These are phyloP conservation scores for Globisporangium cederbergense DNA, from an alignment of 352 stramenopile genomes.

Conservation along the genomic window DNA sequence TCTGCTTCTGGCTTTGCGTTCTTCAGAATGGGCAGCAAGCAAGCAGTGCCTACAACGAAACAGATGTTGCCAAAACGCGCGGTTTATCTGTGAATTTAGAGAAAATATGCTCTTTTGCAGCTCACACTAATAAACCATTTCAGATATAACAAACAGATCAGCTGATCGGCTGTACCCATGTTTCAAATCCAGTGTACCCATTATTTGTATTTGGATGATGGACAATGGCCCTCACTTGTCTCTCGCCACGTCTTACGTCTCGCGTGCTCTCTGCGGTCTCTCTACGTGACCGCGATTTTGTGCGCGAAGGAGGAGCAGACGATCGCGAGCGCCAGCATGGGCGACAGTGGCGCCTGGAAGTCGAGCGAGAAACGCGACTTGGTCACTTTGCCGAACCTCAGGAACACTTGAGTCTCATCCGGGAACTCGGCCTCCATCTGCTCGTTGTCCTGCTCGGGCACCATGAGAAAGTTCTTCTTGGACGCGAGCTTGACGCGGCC, in stretches of 20 bases:
- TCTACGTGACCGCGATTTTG: constrained; percentile 82
- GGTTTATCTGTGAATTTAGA: no score
- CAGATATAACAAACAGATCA: no score
- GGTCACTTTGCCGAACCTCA: constrained; percentile 83
- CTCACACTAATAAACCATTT: no score
- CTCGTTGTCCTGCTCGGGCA: constrained; percentile 49
- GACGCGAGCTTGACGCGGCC: constrained; percentile 86
- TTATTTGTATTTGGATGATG: no score
- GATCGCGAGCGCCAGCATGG: constrained; percentile 79
- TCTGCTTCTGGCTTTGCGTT: not conserved
- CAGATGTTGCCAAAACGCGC: no score
- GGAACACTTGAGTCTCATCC: constrained; percentile 34
- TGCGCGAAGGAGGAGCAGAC: constrained; percentile 81
- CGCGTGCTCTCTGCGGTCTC: not conserved
- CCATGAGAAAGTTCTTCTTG: constrained; percentile 91
- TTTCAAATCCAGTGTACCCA: no score
- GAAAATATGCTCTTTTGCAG: no score
- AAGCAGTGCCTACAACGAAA: no score
- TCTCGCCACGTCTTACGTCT: no score
- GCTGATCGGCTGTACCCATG: no score
- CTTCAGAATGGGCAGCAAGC: not conserved
- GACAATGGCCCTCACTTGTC: no score
- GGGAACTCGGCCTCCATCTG: constrained; percentile 49
- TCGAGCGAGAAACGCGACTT: constrained; percentile 83
- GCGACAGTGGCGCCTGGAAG: constrained; percentile 64